Percentiles rank a stretch among this genome's conserved stretches.
Conservation (phyloP, 2,329 filamentous ascomycete species). For the Penicillium olsonii region DNA sequence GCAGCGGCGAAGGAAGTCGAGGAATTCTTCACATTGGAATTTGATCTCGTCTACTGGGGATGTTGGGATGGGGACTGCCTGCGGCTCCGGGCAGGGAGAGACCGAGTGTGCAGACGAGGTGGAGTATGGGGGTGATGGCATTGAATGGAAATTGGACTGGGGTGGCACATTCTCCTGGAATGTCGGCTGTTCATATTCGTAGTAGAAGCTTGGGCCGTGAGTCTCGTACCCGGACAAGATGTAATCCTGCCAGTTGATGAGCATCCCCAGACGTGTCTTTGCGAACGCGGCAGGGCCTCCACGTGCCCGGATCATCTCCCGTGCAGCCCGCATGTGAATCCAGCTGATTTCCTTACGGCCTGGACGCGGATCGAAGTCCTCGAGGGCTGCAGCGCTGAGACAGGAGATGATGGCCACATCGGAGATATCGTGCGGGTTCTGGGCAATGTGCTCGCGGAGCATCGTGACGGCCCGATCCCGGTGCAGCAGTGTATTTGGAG, state of each 20-base stretch:
- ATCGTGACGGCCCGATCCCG: conserved; percentile 35
- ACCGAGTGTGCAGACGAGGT: conserved; percentile 13
- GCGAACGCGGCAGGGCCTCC: conserved; percentile 40
- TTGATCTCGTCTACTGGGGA: conserved; percentile 33
- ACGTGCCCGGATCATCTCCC: conserved; percentile 40
- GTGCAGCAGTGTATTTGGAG: conserved; percentile 32
- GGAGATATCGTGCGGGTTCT: conserved; percentile 35
- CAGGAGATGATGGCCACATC: conserved; percentile 43
- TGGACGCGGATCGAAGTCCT: conserved; percentile 42
- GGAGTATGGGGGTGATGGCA: conserved; percentile 27
- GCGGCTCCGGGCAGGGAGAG: conserved; percentile 6
- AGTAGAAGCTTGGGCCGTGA: conserved; percentile 37
- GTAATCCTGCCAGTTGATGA: conserved; percentile 47
- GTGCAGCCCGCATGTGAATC: conserved; percentile 43
- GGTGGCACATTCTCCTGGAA: conserved; percentile 4
- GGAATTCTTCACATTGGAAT: conserved; percentile 40
- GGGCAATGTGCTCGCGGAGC: conserved; percentile 35
- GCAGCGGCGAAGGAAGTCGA: conserved; percentile 40
- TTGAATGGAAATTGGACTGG: conserved; percentile 10
- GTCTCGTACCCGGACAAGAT: conserved; percentile 43
- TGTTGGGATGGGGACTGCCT: background rate
- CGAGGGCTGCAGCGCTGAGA: conserved; percentile 41
- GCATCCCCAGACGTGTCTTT: conserved; percentile 40
- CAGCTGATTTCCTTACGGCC: conserved; percentile 41
- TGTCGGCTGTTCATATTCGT: conserved; percentile 26